A percentile compares a stretch with the other conserved stretches of the same genome.
Evolutionary conservation across 805 yeast genomes (phyloP).

Genomic region (Crinitomyces ghanaensis): DNA sequence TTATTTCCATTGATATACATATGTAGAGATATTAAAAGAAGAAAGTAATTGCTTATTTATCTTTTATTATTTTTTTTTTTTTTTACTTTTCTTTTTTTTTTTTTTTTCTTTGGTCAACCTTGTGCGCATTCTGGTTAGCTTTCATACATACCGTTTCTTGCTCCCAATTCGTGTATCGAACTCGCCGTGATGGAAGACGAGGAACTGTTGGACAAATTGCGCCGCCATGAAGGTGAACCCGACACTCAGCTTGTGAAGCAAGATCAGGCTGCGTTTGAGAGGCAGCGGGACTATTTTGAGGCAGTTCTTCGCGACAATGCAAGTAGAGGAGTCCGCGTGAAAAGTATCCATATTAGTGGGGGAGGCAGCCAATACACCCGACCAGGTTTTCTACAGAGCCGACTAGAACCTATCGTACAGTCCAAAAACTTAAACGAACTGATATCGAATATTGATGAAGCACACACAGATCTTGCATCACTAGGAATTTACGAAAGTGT

Average conservation of each 20-base stretch:
- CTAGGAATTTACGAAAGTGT: slow-evolving; percentile 23
- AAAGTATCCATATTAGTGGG: slow-evolving; percentile 23
- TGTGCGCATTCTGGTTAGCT: too few species aligned
- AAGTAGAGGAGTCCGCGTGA: slow-evolving; percentile 19
- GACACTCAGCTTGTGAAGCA: too few species aligned
- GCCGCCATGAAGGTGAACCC: too few species aligned
- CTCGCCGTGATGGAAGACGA: background rate
- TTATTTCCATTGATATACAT: too few species aligned
- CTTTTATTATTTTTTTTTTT: too few species aligned
- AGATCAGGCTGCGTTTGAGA: slow-evolving; percentile 1
- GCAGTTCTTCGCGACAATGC: slow-evolving; percentile 18
- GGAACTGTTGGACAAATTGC: too few species aligned
- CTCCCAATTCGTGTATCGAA: too few species aligned
- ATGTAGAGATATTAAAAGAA: too few species aligned
- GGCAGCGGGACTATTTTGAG: slow-evolving; percentile 10
- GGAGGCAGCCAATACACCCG: slow-evolving; percentile 23
- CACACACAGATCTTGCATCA: slow-evolving; percentile 20
- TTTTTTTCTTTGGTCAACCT: too few species aligned
- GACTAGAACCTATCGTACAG: slow-evolving; percentile 24
- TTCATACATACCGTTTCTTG: too few species aligned
- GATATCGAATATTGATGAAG: slow-evolving; percentile 20
- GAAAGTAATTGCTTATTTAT: too few species aligned
- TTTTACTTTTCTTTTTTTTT: too few species aligned
- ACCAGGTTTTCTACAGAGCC: slow-evolving; percentile 20
- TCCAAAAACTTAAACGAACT: slow-evolving; percentile 17